Conservation (phyloP, 192 early-diverging fungal species). For the Dissophora ornata region DNA sequence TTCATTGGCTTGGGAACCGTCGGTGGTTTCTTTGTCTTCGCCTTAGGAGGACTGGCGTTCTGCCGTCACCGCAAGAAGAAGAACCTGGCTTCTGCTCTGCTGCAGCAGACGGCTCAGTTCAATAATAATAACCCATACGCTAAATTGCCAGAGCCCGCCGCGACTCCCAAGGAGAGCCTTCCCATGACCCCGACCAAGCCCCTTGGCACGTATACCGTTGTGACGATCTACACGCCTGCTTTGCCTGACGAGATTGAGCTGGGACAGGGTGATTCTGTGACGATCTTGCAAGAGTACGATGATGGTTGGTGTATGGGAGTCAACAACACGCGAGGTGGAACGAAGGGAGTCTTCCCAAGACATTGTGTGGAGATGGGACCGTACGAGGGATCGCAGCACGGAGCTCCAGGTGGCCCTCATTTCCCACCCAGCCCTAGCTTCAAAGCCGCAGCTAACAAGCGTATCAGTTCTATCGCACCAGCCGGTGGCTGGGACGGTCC, state of each 20-base stretch:
- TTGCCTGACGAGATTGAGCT: constrained; percentile 71
- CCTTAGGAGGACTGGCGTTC: constrained; percentile 39
- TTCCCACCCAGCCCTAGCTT: constrained; percentile 42
- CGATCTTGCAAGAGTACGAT: constrained; percentile 64
- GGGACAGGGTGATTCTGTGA: constrained; percentile 62
- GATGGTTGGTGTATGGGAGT: constrained; percentile 71
- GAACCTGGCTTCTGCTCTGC: constrained; percentile 35
- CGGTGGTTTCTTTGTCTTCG: constrained; percentile 43
- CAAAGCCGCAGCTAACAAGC: constrained; percentile 48
- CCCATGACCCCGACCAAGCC: constrained; percentile 52
- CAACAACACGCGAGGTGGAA: constrained; percentile 58
- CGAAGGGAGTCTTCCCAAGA: constrained; percentile 67
- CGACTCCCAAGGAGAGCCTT: constrained; percentile 32
- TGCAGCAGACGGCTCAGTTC: constrained; percentile 52
- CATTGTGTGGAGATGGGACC: constrained; percentile 58
- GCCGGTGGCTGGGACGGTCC: constrained; percentile 23
- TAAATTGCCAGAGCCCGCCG: constrained; percentile 28
- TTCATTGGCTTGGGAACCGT: constrained; percentile 47
- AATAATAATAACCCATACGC: constrained; percentile 55
- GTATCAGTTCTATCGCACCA: constrained; percentile 47
- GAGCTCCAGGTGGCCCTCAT: constrained; percentile 11
- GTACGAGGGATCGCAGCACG: constrained; percentile 37
- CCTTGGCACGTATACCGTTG: constrained; percentile 57
- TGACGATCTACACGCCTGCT: constrained; percentile 63
- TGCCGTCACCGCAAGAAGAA: constrained; percentile 52